These are phyloP conservation scores for Ceratobasidium sp. DNA, from an alignment of 1,284 basidiomycete genomes.

Conservation along the genomic window DNA sequence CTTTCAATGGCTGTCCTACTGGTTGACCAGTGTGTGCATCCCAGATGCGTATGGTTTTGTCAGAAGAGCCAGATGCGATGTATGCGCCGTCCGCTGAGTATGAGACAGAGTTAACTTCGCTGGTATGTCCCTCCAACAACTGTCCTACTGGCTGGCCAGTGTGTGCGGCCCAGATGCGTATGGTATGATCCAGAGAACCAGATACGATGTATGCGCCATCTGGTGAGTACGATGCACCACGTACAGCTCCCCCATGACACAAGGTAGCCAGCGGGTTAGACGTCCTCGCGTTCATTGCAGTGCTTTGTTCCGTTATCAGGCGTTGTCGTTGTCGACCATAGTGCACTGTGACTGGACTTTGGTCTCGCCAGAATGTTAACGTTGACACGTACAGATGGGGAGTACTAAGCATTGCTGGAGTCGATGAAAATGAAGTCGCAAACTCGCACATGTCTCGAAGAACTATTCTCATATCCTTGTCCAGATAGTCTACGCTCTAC, in stretches of 20 bases:
- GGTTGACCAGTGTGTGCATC: no score
- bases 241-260: not conserved
- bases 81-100: no score
- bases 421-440: not conserved
- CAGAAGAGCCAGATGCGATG: no score
- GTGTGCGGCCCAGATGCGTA: no score
- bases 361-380: not conserved
- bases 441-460: not conserved
- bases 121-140: no score
- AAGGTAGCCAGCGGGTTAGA: not conserved
- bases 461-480: not conserved
- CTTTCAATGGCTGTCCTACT: no score
- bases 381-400: slow-evolving; percentile 18
- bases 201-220: not conserved
- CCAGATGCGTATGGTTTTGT: no score
- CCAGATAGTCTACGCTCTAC: not conserved
- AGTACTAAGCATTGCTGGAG: not conserved
- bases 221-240: not conserved
- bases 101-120: no score
- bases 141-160: no score
- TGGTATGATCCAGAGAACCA: no score
- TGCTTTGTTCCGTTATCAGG: not conserved
- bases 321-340: not conserved
- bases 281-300: not conserved
- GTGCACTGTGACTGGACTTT: not conserved